Evolutionary conservation across 2,329 filamentous ascomycete species (phyloP).

Genomic region (Monosporascus ibericus): DNA sequence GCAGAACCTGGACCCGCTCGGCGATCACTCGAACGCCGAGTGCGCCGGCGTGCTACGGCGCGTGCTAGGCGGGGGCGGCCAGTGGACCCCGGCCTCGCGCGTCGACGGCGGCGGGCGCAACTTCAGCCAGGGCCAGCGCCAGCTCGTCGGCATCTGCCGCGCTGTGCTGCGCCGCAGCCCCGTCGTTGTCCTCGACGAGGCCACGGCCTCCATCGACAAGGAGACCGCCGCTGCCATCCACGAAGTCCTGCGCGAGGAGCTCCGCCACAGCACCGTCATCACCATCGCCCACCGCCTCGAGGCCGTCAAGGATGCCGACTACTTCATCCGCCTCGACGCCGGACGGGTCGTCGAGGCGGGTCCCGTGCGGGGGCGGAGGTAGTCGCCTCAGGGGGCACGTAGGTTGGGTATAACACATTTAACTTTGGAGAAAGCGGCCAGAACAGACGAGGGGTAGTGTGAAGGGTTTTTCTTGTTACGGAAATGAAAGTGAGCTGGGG

Average conservation of each 20-base stretch:
- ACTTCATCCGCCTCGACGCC: slow-evolving; percentile 46
- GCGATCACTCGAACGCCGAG: slow-evolving; percentile 47
- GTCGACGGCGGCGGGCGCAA: slow-evolving; percentile 57
- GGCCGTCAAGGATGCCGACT: slow-evolving; percentile 54
- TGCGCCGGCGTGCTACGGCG: slow-evolving; percentile 48
- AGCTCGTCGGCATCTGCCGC: slow-evolving; percentile 54
- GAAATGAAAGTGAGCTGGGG: no score
- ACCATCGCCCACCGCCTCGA: slow-evolving; percentile 61
- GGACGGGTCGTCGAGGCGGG: slow-evolving; percentile 46
- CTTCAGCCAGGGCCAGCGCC: slow-evolving; percentile 56
- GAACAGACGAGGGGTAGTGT: no score
- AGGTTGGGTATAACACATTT: no score
- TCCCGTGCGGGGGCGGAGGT: slow-evolving; percentile 13
- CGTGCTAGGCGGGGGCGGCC: slow-evolving; percentile 43
- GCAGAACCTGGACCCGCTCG: slow-evolving; percentile 64
- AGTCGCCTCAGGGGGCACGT: no score
- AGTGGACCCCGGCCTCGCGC: slow-evolving; percentile 40
- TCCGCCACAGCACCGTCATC: slow-evolving; percentile 53
- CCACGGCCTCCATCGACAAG: slow-evolving; percentile 57
- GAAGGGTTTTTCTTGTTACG: no score
- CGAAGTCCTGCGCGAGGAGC: slow-evolving; percentile 48
- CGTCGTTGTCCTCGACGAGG: slow-evolving; percentile 58
- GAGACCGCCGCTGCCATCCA: slow-evolving; percentile 54
- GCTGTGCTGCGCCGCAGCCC: slow-evolving; percentile 55
- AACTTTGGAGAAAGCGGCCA: no score